Base-by-base conservation (phyloP, 192 early-diverging fungal genomes). In the Powellomyces hirtus region DNA sequence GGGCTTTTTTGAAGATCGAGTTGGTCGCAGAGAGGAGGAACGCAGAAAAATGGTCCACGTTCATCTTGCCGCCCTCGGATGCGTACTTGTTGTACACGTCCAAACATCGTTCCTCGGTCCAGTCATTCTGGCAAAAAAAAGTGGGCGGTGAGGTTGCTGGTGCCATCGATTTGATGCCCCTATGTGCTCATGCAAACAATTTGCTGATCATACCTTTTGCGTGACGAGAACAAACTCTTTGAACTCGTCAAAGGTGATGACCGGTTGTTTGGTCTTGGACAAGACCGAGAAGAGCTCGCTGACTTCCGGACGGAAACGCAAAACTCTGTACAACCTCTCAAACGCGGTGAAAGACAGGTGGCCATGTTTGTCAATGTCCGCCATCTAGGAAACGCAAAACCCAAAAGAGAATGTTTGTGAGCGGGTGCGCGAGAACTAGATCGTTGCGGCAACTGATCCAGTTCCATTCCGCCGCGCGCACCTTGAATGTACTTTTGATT, bases 21-120 rank as follows among this genome's bases (percentile, higher is more conserved):
- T 89, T 91, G 53, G 83, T 84, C 30, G 77, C 70, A 4, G 88
- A 88, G 24, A 91, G 38, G 33, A 91, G 58, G 71, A 89, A 91
- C 1, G 83, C 84, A 18, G 77, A 75, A 58, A 91, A 84, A 30
- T 85, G 87, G 40, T 89, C 86, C 29, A 88, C 64, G n/a, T 73
- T 81, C 83, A 89, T 88, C 29, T 80, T 75, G 45, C 80, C 75
- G 29, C 45, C 34, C 14, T 68, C 62, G 26, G 72, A 46, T 1
- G 63, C 42, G 61, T 78, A 88, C 67, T 90, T 89, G 29, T 72
- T 44, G 62, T 85, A 90, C 18, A 86, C 72, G 20, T 85, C 83
- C 24, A 71, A 49, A 70, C 77, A 86, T 8, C 83, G 77, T 5
- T 83, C 74, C 4, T 76, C 67, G 6, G 75, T 74, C 64, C 82